A percentile compares a stretch with the other conserved stretches of the same genome.
phyloP scores from a whole-genome alignment of 2,329 filamentous ascomycete genomes.

The Penicillium sp. region DNA sequence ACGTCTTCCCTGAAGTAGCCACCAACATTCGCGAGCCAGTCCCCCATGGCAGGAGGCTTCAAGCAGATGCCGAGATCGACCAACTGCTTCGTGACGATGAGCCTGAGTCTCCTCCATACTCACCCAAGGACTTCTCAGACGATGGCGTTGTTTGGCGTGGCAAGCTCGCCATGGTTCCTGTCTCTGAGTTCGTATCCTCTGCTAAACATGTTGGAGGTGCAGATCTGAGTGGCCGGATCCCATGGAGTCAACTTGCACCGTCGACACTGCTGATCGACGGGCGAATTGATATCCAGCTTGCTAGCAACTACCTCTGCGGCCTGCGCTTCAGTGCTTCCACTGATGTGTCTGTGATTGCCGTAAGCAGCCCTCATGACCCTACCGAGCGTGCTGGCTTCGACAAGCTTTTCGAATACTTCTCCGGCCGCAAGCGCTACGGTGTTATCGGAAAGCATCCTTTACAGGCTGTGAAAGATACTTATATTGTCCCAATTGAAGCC shows the following conservation, averaged over 20 bases:
- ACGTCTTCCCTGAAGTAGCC: constrained; percentile 44
- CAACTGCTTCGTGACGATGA: constrained; percentile 80
- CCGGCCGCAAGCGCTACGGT: constrained; percentile 76
- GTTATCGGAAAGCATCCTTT: constrained; percentile 76
- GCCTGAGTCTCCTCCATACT: constrained; percentile 77
- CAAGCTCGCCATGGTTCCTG: constrained; percentile 69
- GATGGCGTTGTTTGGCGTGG: constrained; percentile 79
- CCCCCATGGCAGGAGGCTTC: constrained; percentile 48
- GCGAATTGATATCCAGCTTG: constrained; percentile 74
- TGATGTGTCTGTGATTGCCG: constrained; percentile 76
- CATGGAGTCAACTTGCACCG: constrained; percentile 76
- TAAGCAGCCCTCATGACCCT: constrained; percentile 62
- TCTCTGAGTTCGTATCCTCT: constrained; percentile 72
- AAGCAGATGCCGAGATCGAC: constrained; percentile 84
- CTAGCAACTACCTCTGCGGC: constrained; percentile 86
- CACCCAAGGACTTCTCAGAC: constrained; percentile 69
- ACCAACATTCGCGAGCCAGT: constrained; percentile 38
- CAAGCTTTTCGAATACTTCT: constrained; percentile 83
- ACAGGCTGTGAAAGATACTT: constrained; percentile 81
- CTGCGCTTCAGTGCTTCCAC: constrained; percentile 77
- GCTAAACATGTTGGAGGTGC: constrained; percentile 83
- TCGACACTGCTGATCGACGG: constrained; percentile 61
- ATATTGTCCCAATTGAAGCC: constrained; percentile 79
- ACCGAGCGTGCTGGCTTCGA: constrained; percentile 64
- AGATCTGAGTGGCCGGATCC: constrained; percentile 64